These are phyloP conservation scores for Globisporangium emineosum DNA, from an alignment of 352 stramenopile species.

Conservation along the genomic window DNA sequence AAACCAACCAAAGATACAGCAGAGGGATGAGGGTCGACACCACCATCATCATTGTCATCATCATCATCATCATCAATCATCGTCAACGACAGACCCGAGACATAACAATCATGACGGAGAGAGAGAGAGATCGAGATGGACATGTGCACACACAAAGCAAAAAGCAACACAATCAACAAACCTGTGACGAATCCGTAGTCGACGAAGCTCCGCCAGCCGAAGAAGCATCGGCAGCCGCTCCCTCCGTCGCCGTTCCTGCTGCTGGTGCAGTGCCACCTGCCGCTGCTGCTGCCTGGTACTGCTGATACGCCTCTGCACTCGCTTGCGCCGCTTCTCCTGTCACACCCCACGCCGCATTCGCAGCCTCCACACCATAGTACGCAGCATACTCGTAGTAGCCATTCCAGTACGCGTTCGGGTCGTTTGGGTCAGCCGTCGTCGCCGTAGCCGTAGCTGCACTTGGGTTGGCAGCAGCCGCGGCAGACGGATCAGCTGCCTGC, in stretches of 20 bases:
- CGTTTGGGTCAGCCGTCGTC: slow-evolving; percentile 67
- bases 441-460: slow-evolving; percentile 19
- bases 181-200: slow-evolving; percentile 34
- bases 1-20: slow-evolving; percentile 13
- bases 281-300: slow-evolving; percentile 58
- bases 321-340: slow-evolving; percentile 67
- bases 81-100: slow-evolving; percentile 12
- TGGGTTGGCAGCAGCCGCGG: slow-evolving; percentile 7
- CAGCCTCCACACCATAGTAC: slow-evolving; percentile 85
- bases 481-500: slow-evolving; percentile 18
- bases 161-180: slow-evolving; percentile 59
- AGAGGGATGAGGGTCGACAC: slow-evolving; percentile 21
- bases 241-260: slow-evolving; percentile 17
- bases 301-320: slow-evolving; percentile 67
- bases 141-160: slow-evolving; percentile 10
- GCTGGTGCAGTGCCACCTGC: slow-evolving; percentile 14
- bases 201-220: slow-evolving; percentile 15
- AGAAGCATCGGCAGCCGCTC: slow-evolving; percentile 15
- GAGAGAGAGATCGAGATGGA: slow-evolving; percentile 16
- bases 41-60: slow-evolving; percentile 24
- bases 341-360: slow-evolving; percentile 82
- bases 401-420: slow-evolving; percentile 88
- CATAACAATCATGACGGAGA: slow-evolving; percentile 18
- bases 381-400: slow-evolving; percentile 88
- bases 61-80: slow-evolving; percentile 23